Conservation (phyloP, 108 stramenopile genomes). For the Epithemia pelagica region DNA sequence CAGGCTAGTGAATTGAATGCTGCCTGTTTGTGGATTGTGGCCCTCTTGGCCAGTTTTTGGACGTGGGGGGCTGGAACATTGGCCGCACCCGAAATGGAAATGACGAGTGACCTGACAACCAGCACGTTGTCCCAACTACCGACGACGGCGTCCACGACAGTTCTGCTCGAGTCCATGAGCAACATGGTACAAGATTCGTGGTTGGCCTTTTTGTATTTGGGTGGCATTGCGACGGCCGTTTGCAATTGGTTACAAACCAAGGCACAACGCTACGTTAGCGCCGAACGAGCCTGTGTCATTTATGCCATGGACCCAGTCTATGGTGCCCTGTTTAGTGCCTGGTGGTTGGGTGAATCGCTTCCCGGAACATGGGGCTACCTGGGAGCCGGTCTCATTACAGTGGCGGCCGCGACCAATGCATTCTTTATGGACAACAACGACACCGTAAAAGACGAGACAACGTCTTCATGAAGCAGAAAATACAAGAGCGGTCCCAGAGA, state of each 20-base stretch:
- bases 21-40: conserved; percentile 58
- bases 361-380: conserved; percentile 34
- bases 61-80: not conserved
- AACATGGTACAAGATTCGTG: conserved; percentile 36
- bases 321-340: conserved; percentile 69
- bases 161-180: not conserved
- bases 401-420: conserved; percentile 74
- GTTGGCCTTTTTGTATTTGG: conserved; percentile 59
- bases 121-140: not conserved
- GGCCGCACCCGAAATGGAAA: not conserved
- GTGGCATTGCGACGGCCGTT: conserved; percentile 63
- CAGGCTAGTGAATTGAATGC: conserved; percentile 59
- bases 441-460: not conserved
- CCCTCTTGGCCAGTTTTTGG: conserved; percentile 46
- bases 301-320: conserved; percentile 89
- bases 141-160: not conserved
- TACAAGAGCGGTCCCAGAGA: no score
- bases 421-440: conserved; percentile 13
- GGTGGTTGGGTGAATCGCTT: conserved; percentile 68
- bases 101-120: not conserved
- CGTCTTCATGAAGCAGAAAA: no score
- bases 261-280: conserved; percentile 60
- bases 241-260: conserved; percentile 75
- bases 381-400: conserved; percentile 70
- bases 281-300: conserved; percentile 78